Conservation (phyloP, 1,284 basidiomycete genomes). For the Acaromyces ingoldii region DNA sequence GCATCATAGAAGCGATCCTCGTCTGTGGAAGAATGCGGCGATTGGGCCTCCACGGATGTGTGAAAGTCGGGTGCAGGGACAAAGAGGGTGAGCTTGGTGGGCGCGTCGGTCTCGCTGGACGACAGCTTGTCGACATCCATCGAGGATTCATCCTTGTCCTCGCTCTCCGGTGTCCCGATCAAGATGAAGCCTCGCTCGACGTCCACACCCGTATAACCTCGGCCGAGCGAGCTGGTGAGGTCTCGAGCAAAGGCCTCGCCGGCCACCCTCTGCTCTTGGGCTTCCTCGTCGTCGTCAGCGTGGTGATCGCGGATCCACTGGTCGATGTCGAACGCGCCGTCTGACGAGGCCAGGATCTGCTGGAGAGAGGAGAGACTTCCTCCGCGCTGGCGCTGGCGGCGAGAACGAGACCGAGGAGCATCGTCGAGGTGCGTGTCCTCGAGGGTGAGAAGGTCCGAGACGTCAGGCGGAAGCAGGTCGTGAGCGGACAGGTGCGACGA, state of each 20-base stretch:
- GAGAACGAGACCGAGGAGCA: too few relatives aligned
- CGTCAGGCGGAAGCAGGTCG: slow-evolving; percentile 12
- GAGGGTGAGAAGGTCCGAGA: slow-evolving; percentile 3
- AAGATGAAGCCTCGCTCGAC: slow-evolving; percentile 1
- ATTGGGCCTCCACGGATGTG: background rate
- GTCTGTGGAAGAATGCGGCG: background rate
- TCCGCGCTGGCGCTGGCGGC: background rate
- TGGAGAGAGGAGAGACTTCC: background rate
- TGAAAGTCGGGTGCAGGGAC: slow-evolving; percentile 6
- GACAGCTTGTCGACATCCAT: too few relatives aligned
- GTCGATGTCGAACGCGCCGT: background rate
- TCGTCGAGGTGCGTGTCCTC: slow-evolving; percentile 1
- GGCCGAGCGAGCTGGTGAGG: background rate
- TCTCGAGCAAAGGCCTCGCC: background rate
- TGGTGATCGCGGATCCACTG: background rate
- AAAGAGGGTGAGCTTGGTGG: slow-evolving; percentile 3
- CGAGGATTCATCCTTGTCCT: slow-evolving; percentile 5
- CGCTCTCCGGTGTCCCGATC: background rate
- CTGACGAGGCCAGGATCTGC: background rate
- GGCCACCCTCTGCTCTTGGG: background rate
- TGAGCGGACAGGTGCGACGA: slow-evolving; percentile 32
- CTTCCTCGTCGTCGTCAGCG: background rate
- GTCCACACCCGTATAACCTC: background rate
- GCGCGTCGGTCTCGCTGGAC: too few relatives aligned
- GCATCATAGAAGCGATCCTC: slow-evolving; percentile 8